Conservation (phyloP, 257 asterid species). For the Craterostigma plantagineum region DNA sequence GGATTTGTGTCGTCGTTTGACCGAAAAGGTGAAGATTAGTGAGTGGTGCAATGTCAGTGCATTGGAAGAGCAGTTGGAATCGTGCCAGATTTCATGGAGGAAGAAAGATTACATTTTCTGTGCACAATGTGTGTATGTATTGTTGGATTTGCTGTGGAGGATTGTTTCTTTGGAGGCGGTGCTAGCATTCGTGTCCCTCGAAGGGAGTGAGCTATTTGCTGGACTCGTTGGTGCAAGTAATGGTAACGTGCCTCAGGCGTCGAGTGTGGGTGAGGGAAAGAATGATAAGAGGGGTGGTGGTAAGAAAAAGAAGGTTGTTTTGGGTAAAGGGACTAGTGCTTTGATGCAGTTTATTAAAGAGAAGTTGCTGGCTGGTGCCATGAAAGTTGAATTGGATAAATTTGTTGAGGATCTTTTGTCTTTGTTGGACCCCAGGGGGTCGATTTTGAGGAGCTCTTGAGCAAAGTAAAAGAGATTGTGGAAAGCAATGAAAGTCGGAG, state of each 20-base stretch:
- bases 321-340: constrained; percentile 64
- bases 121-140: constrained; percentile 23
- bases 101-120: constrained; percentile 26
- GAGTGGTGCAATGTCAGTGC: constrained; percentile 13
- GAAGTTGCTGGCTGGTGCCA: constrained; percentile 14
- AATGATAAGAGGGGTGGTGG: constrained; percentile 25
- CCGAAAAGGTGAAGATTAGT: constrained; percentile 11
- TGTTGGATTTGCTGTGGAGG: constrained; percentile 33
- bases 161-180: constrained; percentile 59
- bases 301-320: constrained; percentile 54
- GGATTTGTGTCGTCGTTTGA: constrained; percentile 15
- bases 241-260: constrained; percentile 16
- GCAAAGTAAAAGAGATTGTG: constrained; percentile 70
- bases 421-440: constrained; percentile 34
- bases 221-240: constrained; percentile 11
- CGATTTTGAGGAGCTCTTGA: constrained; percentile 25
- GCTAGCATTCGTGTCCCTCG: constrained; percentile 48
- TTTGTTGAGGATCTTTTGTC: constrained; percentile 19
- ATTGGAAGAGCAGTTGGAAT: constrained; percentile 16
- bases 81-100: constrained; percentile 22
- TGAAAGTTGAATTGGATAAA: constrained; percentile 21
- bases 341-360: constrained; percentile 61
- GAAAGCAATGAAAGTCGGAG: constrained; percentile 86
- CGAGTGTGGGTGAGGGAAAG: constrained; percentile 14
- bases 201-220: constrained; percentile 25